phyloP scores from a whole-genome alignment of 352 stramenopile species.

The Peronospora farinosa region DNA sequence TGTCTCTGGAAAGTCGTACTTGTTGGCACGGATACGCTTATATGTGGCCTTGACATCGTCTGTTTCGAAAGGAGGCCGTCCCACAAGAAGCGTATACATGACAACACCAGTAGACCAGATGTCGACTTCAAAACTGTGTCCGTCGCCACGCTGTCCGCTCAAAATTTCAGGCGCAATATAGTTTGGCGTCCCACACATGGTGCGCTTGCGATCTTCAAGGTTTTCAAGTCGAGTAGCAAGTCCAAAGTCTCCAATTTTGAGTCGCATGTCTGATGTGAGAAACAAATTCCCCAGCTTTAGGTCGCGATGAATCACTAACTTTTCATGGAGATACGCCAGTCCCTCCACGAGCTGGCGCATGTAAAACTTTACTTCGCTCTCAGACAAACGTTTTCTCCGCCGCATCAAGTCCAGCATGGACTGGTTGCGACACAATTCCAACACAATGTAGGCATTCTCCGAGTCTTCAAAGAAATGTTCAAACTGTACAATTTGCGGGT shows the following conservation, averaged over 20 bases:
- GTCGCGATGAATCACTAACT: slow-evolving; percentile 95
- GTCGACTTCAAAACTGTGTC: slow-evolving; percentile 98
- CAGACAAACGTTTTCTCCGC: slow-evolving; percentile 90
- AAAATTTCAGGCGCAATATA: slow-evolving; percentile 92
- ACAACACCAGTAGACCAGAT: slow-evolving; percentile 97
- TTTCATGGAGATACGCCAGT: slow-evolving; percentile 92
- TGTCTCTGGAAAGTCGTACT: slow-evolving; percentile 92
- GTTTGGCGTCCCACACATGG: slow-evolving; percentile 93
- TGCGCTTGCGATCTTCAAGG: slow-evolving; percentile 90
- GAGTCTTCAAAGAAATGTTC: slow-evolving; percentile 98
- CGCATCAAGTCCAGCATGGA: slow-evolving; percentile 95
- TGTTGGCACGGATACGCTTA: slow-evolving; percentile 93
- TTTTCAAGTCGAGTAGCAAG: slow-evolving; percentile 84
- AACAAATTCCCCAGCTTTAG: slow-evolving; percentile 98
- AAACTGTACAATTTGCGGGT: slow-evolving; percentile 94
- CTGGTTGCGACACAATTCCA: slow-evolving; percentile 96
- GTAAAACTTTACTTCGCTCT: slow-evolving; percentile 93
- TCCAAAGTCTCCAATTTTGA: slow-evolving; percentile 97
- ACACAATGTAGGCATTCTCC: slow-evolving; percentile 95
- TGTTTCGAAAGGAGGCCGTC: slow-evolving; percentile 95
- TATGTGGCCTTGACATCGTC: slow-evolving; percentile 98
- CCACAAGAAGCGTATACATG: slow-evolving; percentile 95
- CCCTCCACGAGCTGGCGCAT: slow-evolving; percentile 88
- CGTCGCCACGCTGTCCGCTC: slow-evolving; percentile 80
- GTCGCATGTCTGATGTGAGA: slow-evolving; percentile 89